phyloP scores from a whole-genome alignment of 2,329 filamentous ascomycete genomes.

The Penicillium sp. region DNA sequence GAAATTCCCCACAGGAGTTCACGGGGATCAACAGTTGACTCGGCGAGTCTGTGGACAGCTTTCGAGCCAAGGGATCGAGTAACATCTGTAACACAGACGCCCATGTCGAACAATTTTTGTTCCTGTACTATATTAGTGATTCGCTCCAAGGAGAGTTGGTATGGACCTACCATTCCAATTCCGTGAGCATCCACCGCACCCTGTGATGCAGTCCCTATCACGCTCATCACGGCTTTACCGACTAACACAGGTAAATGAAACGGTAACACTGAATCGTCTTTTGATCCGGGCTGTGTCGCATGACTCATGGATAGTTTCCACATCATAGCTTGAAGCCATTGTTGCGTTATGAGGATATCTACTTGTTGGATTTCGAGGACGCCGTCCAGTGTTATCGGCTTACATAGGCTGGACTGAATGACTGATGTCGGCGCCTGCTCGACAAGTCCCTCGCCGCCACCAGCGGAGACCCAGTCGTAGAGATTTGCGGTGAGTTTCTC shows the following conservation, averaged over 20 bases:
- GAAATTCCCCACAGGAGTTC: constrained; percentile 43
- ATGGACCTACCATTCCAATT: constrained; percentile 66
- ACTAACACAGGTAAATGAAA: constrained; percentile 66
- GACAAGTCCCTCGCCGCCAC: constrained; percentile 31
- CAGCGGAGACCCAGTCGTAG: constrained; percentile 41
- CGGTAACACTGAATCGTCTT: constrained; percentile 57
- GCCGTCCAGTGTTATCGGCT: constrained; percentile 56
- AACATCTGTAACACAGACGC: constrained; percentile 34
- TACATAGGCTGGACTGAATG: constrained; percentile 53
- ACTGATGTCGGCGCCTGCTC: constrained; percentile 35
- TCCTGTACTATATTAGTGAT: constrained; percentile 24
- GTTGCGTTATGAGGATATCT: constrained; percentile 67
- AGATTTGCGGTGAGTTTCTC: constrained; percentile 39
- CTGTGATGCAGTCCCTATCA: constrained; percentile 72
- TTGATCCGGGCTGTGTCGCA: constrained; percentile 58
- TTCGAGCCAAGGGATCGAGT: constrained; percentile 32
- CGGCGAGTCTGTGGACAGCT: constrained; percentile 28
- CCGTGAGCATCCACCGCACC: constrained; percentile 74
- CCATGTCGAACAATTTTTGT: constrained; percentile 41
- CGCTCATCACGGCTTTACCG: constrained; percentile 61
- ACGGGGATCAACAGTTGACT: constrained; percentile 32
- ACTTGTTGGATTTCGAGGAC: constrained; percentile 67
- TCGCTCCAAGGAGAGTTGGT: neutral
- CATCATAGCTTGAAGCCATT: constrained; percentile 70
- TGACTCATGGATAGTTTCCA: constrained; percentile 71